These are phyloP conservation scores for Karstenula rhodostoma DNA, from an alignment of 2,329 filamentous ascomycete genomes.

Conservation along the genomic window DNA sequence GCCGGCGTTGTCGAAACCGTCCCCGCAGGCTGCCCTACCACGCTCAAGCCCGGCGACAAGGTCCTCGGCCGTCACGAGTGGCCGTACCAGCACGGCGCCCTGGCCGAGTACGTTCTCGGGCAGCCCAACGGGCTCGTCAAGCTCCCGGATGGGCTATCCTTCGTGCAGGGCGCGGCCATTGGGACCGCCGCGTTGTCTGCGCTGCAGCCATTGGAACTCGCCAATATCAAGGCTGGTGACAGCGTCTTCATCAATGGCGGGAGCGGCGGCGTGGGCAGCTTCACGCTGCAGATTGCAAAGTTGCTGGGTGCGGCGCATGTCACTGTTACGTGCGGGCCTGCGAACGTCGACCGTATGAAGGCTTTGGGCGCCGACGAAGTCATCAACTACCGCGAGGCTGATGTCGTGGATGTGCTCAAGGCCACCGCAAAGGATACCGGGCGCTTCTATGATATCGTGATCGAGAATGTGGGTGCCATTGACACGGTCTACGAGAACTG, in stretches of 20 bases:
- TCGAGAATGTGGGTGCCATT: slow-evolving; percentile 63
- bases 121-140: slow-evolving; percentile 28
- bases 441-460: slow-evolving; percentile 58
- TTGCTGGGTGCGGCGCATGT: slow-evolving; percentile 51
- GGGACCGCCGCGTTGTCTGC: slow-evolving; percentile 33
- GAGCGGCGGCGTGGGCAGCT: slow-evolving; percentile 67
- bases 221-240: slow-evolving; percentile 44
- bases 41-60: slow-evolving; percentile 24
- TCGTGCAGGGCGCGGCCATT: slow-evolving; percentile 27
- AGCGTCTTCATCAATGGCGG: slow-evolving; percentile 70
- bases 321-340: slow-evolving; percentile 8
- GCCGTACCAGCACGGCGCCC: slow-evolving; percentile 30
- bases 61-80: slow-evolving; percentile 35
- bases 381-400: slow-evolving; percentile 63
- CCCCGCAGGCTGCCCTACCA: slow-evolving; percentile 10
- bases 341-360: slow-evolving; percentile 64
- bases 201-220: slow-evolving; percentile 27
- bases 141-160: slow-evolving; percentile 21
- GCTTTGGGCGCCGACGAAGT: slow-evolving; percentile 68
- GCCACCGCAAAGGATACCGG: slow-evolving; percentile 44
- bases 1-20: slow-evolving; percentile 23
- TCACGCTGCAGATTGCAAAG: slow-evolving; percentile 70
- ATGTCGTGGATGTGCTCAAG: slow-evolving; percentile 58
- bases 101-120: slow-evolving; percentile 33
- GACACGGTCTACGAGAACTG: slow-evolving; percentile 31